These are phyloP conservation scores for Colletotrichum spinosum DNA, from an alignment of 2,329 filamentous ascomycete species.

Conservation along the genomic window DNA sequence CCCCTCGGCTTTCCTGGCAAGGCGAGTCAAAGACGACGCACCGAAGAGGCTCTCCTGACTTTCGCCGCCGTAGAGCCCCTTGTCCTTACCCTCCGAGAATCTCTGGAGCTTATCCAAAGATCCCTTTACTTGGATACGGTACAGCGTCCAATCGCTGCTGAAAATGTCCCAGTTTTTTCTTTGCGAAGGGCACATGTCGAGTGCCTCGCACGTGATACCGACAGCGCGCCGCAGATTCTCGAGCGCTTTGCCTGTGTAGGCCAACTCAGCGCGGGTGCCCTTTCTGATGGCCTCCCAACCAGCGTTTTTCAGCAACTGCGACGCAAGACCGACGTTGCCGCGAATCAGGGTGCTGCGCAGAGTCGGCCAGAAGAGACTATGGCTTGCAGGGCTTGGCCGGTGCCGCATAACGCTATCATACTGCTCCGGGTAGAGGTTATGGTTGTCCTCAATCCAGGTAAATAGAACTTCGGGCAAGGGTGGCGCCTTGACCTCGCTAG, in stretches of 20 bases:
- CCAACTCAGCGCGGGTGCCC: conserved; percentile 71
- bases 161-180: conserved; percentile 84
- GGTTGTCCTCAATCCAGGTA: conserved; percentile 82
- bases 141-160: conserved; percentile 85
- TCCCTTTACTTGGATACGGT: conserved; percentile 79
- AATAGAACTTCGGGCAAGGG: conserved; percentile 83
- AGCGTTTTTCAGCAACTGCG: conserved; percentile 77
- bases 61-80: conserved; percentile 45
- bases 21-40: conserved; percentile 68
- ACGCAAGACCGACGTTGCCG: conserved; percentile 76
- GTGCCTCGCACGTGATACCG: conserved; percentile 73
- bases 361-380: conserved; percentile 86
- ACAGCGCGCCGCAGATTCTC: conserved; percentile 81
- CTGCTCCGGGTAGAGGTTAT: conserved; percentile 78
- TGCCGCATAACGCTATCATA: conserved; percentile 72
- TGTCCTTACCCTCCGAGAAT: conserved; percentile 81
- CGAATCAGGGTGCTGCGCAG: conserved; percentile 81
- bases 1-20: conserved; percentile 83
- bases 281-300: conserved; percentile 83
- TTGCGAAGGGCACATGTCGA: conserved; percentile 79
- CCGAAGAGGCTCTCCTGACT: conserved; percentile 51
- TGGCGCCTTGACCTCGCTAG: conserved; percentile 53
- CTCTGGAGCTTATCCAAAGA: conserved; percentile 77
- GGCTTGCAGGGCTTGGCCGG: conserved; percentile 79
- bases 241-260: conserved; percentile 82